These are phyloP conservation scores for Sporothrix humicola DNA, from an alignment of 2,329 filamentous ascomycete species.

Conservation along the genomic window DNA sequence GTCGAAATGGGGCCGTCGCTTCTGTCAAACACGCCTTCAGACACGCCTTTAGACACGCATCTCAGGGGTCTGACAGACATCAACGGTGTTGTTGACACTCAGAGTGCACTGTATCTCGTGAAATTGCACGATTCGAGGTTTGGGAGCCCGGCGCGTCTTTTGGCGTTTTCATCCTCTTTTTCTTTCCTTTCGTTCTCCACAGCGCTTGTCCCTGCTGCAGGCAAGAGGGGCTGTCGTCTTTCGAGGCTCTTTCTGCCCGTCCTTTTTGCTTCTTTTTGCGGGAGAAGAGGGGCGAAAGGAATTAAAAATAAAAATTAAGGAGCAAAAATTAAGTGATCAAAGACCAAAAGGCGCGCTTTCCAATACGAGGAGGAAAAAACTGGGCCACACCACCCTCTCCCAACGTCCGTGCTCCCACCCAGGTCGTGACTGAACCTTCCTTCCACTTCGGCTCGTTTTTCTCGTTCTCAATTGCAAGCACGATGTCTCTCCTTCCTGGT, in stretches of 20 bases:
- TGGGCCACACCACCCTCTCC: slow-evolving; percentile 22
- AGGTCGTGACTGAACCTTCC: neutral
- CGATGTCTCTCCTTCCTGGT: neutral
- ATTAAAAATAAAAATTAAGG: slow-evolving; percentile 8
- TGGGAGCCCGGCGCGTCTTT: too few species aligned
- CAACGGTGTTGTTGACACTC: neutral
- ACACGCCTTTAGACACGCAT: too few species aligned
- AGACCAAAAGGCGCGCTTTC: neutral
- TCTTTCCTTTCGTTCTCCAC: neutral
- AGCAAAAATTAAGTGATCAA: neutral
- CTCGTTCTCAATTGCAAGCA: neutral
- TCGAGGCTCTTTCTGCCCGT: neutral
- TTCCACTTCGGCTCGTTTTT: neutral
- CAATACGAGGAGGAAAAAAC: slow-evolving; percentile 27
- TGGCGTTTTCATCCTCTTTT: neutral
- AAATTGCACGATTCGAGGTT: neutral
- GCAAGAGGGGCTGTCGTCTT: too few species aligned
- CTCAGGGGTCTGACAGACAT: neutral
- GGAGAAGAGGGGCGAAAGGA: neutral
- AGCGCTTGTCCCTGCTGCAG: slow-evolving; percentile 2
- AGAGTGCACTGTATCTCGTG: neutral
- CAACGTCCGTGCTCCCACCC: slow-evolving; percentile 16
- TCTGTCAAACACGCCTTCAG: neutral
- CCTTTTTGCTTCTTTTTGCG: neutral
- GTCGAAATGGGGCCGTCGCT: slow-evolving; percentile 11